phyloP scores from a whole-genome alignment of 441 rosid genomes.

The Theobroma grandiflorum region DNA sequence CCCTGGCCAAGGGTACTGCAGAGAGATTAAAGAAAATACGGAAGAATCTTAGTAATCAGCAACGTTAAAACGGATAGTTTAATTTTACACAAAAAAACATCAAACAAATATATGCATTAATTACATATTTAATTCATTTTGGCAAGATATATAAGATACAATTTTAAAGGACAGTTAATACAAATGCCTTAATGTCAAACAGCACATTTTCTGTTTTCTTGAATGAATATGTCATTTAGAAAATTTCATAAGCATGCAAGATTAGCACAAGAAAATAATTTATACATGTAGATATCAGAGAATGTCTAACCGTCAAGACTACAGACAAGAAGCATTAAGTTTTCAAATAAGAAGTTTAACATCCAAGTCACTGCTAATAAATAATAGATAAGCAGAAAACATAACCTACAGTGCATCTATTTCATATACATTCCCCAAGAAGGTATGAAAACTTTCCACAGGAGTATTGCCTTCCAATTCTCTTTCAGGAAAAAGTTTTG shows the following conservation, averaged over 20 bases:
- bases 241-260: not conserved
- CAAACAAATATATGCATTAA: not conserved
- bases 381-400: not conserved
- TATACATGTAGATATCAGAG: not conserved
- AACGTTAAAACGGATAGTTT: not conserved
- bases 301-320: not conserved
- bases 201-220: not conserved
- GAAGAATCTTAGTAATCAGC: slow-evolving; percentile 3
- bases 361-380: not conserved
- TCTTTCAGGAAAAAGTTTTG: slow-evolving; percentile 13
- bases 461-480: not conserved
- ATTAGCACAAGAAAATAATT: not conserved
- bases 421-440: not conserved
- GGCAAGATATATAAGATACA: not conserved
- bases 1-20: slow-evolving; percentile 99
- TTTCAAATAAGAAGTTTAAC: not conserved
- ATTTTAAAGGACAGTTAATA: not conserved
- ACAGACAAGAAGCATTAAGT: too few species aligned
- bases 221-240: not conserved
- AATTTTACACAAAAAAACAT: not conserved
- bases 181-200: not conserved
- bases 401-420: slow-evolving; percentile 6
- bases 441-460: not conserved
- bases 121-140: not conserved
- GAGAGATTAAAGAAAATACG: slow-evolving; percentile 24